Conservation (phyloP, 2,329 filamentous ascomycete species). For the Colletotrichum camelliae region DNA sequence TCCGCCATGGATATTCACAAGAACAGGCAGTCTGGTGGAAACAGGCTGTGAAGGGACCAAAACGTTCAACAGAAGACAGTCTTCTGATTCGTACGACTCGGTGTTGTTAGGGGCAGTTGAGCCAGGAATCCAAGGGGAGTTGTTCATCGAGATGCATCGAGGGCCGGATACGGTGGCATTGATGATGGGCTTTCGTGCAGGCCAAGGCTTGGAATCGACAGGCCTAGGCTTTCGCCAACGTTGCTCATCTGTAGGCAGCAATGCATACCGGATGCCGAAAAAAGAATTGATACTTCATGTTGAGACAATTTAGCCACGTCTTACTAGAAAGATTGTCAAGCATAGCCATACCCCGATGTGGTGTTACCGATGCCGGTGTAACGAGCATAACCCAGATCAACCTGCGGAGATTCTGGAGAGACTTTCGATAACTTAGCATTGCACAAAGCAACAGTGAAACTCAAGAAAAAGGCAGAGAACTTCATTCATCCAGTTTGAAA, state of each 20-base stretch:
- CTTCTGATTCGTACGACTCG: neutral
- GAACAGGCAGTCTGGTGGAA: neutral
- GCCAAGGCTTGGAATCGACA: neutral
- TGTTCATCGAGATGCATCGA: neutral
- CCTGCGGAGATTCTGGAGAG: neutral
- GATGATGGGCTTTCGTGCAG: neutral
- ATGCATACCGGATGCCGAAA: neutral
- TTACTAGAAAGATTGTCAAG: neutral
- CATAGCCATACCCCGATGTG: neutral
- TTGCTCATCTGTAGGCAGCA: neutral
- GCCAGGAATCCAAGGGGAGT: neutral
- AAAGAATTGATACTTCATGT: neutral
- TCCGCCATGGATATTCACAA: neutral
- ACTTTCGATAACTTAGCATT: neutral
- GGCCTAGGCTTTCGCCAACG: neutral
- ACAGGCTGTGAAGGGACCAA: neutral
- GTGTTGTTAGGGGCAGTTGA: neutral
- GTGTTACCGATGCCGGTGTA: neutral
- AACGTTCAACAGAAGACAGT: neutral
- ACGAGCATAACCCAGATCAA: neutral
- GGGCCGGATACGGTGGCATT: neutral
- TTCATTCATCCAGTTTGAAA: too few species aligned
- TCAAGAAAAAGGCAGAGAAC: neutral
- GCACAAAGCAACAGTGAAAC: neutral
- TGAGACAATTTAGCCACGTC: neutral